Conservation (phyloP, 2,329 filamentous ascomycete species). For the Claviceps fusiformis region DNA sequence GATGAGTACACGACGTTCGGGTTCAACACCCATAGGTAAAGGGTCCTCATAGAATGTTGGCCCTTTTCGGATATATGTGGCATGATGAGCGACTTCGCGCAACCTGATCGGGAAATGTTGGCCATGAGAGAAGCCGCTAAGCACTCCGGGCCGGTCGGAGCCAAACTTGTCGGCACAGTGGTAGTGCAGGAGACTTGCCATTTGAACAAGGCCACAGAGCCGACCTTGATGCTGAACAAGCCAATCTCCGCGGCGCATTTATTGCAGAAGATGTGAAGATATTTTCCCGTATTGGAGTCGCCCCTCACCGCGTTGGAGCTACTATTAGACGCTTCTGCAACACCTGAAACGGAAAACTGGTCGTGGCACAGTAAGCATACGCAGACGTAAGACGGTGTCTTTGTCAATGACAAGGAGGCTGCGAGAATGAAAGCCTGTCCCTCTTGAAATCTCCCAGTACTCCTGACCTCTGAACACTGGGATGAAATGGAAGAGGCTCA, state of each 20-base stretch:
- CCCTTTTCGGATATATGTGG: conserved; percentile 14
- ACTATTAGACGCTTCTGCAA: conserved; percentile 16
- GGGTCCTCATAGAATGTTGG: conserved; percentile 11
- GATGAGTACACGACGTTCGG: conserved; percentile 39
- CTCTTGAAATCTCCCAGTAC: conserved; percentile 36
- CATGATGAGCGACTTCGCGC: conserved; percentile 40
- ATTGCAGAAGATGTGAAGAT: conserved; percentile 30
- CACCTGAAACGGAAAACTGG: conserved; percentile 25
- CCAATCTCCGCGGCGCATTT: conserved; percentile 34
- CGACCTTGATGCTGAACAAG: conserved; percentile 28
- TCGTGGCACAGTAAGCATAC: conserved; percentile 11
- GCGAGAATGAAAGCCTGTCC: conserved; percentile 23
- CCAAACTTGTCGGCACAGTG: conserved; percentile 10
- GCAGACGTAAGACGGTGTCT: neutral
- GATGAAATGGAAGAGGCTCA: conserved; percentile 28
- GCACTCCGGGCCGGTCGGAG: conserved; percentile 33
- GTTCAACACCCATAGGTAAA: conserved; percentile 45
- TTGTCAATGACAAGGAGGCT: neutral
- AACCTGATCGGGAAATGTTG: conserved; percentile 41
- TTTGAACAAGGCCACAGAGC: conserved; percentile 40
- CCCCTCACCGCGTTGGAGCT: conserved; percentile 17
- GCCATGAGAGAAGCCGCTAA: conserved; percentile 39
- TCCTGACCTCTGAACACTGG: conserved; percentile 33
- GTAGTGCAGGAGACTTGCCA: conserved; percentile 37
- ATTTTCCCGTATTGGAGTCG: conserved; percentile 11